Evolutionary conservation across 371 early-diverging fungal species (phyloP).

Genomic region (Rhizopus stolonifer): DNA sequence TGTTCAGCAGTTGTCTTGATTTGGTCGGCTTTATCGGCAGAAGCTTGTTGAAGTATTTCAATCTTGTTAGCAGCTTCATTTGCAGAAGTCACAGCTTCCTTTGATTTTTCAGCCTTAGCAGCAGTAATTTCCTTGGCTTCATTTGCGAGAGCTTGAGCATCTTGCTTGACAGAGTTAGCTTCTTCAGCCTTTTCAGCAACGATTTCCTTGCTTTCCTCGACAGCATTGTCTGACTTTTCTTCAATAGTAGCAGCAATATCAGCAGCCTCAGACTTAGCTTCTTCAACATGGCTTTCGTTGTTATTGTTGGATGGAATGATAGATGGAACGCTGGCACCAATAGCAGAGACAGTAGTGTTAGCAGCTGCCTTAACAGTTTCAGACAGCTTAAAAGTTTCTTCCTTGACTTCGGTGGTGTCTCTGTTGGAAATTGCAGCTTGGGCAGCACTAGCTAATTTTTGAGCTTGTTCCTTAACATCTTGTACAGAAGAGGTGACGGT

Average conservation of each 20-base stretch:
- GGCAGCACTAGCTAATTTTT: constrained; percentile 9
- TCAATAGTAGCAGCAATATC: constrained; percentile 3
- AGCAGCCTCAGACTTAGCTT: constrained; percentile 3
- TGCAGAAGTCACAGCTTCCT: background rate
- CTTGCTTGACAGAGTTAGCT: constrained; percentile 12
- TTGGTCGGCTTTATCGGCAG: constrained; percentile 6
- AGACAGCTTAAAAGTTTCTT: constrained; percentile 7
- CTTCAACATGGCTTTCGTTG: too few species aligned
- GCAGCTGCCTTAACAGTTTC: constrained; percentile 14
- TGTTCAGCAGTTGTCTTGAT: constrained; percentile 4
- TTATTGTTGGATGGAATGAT: constrained; percentile 4
- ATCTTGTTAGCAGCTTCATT: background rate
- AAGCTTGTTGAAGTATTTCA: background rate
- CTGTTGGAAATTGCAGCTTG: too few species aligned
- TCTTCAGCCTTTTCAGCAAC: constrained; percentile 7
- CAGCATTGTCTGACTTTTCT: background rate
- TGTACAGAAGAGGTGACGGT: constrained; percentile 2
- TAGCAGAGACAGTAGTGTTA: background rate
- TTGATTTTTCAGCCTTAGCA: constrained; percentile 2
- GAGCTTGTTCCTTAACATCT: constrained; percentile 10
- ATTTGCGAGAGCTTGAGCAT: background rate
- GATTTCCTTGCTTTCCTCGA: background rate
- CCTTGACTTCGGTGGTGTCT: constrained; percentile 7
- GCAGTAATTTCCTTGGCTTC: constrained; percentile 5
- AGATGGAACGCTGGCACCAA: constrained; percentile 14